These are phyloP conservation scores for Yamadazyma triangularis DNA, from an alignment of 1,139 yeast species.

Conservation along the genomic window DNA sequence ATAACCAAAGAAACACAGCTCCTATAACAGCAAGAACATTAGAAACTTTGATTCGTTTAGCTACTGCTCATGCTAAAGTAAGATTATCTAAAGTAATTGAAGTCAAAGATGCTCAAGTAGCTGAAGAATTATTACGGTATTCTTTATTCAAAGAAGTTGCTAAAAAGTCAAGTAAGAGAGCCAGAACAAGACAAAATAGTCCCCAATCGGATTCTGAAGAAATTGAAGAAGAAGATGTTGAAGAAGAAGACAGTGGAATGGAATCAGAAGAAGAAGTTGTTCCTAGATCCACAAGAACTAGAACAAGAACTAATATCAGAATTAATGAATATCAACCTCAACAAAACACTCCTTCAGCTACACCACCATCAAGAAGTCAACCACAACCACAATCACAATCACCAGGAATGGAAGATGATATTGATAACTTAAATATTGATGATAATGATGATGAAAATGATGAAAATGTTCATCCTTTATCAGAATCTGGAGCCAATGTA, in stretches of 20 bases:
- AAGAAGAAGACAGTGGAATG: conserved; percentile 22
- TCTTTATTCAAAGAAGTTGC: conserved; percentile 80
- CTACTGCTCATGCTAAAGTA: conserved; percentile 97
- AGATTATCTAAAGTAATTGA: conserved; percentile 75
- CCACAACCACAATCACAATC: not conserved
- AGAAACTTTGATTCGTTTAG: conserved; percentile 90
- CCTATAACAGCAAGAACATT: conserved; percentile 98
- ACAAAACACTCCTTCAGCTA: conserved; percentile 8
- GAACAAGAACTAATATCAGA: conserved; percentile 9
- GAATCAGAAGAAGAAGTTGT: conserved; percentile 19
- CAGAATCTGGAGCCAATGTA: conserved; percentile 18
- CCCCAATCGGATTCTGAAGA: conserved; percentile 13
- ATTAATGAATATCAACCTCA: conserved; percentile 5
- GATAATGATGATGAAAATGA: conserved; percentile 16
- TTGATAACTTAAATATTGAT: conserved; percentile 18
- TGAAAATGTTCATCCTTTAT: conserved; percentile 21
- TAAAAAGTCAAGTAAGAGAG: conserved; percentile 31
- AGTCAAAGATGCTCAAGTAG: conserved; percentile 76
- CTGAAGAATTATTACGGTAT: conserved; percentile 78
- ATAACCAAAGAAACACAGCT: conserved; percentile 76
- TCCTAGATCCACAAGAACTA: conserved; percentile 9
- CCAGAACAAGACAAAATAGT: conserved; percentile 17
- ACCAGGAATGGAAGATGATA: conserved; percentile 19
- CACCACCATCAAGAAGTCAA: conserved; percentile 1
- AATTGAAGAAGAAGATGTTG: conserved; percentile 16